These are phyloP conservation scores for Hypomontagnella monticulosa DNA, from an alignment of 495 filamentous ascomycete genomes.

Conservation along the genomic window DNA sequence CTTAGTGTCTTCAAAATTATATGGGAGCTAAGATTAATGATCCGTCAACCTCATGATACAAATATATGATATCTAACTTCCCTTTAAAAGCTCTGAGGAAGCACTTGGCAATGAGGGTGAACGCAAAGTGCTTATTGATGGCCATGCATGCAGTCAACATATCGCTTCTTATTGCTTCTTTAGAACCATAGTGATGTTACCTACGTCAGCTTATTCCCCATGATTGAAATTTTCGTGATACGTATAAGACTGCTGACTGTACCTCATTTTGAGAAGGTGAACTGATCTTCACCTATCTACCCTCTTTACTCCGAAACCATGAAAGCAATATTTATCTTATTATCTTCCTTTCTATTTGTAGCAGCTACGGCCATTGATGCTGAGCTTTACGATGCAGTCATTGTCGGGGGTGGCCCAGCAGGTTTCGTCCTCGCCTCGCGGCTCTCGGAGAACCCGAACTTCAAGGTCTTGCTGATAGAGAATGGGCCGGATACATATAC, in stretches of 20 bases:
- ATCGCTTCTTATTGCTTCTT: no score
- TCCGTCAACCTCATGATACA: no score
- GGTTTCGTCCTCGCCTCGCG: constrained; percentile 60
- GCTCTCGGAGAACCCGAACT: constrained; percentile 55
- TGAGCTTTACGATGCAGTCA: constrained; percentile 31
- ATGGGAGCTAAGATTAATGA: no score
- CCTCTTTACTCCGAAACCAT: background rate
- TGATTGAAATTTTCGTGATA: no score
- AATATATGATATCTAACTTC: no score
- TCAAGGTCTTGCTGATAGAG: constrained; percentile 57
- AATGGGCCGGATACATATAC: constrained; percentile 47
- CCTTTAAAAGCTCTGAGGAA: no score
- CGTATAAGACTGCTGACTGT: no score
- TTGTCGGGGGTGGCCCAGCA: constrained; percentile 54
- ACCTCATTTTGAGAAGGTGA: no score
- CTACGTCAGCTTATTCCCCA: background rate
- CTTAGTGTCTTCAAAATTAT: no score
- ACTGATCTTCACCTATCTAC: background rate
- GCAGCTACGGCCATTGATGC: background rate
- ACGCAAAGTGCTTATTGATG: no score
- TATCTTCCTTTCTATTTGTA: background rate
- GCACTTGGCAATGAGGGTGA: no score
- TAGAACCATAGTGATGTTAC: background rate
- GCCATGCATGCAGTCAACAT: no score
- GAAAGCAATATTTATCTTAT: background rate